Base-by-base conservation (phyloP, 306 rosid species). In the Comarum palustre region DNA sequence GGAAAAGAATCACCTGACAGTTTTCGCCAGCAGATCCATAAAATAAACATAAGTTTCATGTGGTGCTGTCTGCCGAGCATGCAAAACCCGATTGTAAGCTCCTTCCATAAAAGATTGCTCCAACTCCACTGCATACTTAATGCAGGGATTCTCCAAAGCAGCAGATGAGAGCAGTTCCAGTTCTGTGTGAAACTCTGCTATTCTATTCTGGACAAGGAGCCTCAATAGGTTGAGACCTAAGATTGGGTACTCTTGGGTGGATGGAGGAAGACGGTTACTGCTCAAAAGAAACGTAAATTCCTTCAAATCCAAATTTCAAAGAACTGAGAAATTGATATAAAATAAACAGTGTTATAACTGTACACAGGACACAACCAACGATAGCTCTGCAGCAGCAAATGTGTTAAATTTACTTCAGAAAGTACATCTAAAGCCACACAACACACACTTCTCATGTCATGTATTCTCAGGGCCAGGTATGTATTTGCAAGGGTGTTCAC, bases 101-200 rank as follows among this genome's bases (percentile, higher is more conserved):
- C 99, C 97, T 84, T 94, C 99, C 99, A 94, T 95, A 79, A 95
- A 95, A 75, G 99, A 95, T 78, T 95, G 99, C 84, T 95, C 99
- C 85, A 95, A 81, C 88, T 95, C 97, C 79, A 91, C 99, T 5
- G 97, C 97, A 84, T 91, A 93, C 83, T 88, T 91, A 39, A 95
- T 95, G 85, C 96, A 95, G 62, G 91, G 86, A 82, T 91, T 85
- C 81, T 95, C 99, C 78, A 95, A 83, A 74, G 99, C 99, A 77
- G 82, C 2, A 0, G 96, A 77, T 20, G 99, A 87, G 46, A 95
- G 97, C 73, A 91, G 77, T 78, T 95, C 97, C 85, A 95, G 81
- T 81, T 95, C 99, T 16, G 99, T 91, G 73, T 95, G 99, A 74
- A 95, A 95, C 84, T 95, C 97, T 75, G 96, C 99, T 80, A 95